Conservation (phyloP, 495 filamentous ascomycete species). For the Aspergillus bertholletiae region DNA sequence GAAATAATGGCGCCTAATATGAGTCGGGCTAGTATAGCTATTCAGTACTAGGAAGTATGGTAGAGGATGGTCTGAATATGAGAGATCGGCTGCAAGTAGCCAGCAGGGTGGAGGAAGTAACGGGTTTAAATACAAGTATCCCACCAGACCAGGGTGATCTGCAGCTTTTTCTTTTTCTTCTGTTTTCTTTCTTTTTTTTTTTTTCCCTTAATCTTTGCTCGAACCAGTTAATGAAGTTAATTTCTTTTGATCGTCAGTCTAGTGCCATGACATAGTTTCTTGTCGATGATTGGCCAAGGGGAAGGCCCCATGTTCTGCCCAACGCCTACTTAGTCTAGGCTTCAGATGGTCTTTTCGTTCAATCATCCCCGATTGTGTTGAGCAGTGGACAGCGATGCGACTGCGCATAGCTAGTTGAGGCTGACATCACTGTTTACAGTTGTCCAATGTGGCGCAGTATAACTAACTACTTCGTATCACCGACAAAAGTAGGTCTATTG, state of each 20-base stretch:
- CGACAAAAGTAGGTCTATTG: not conserved
- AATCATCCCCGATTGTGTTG: no score
- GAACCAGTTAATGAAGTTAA: not conserved
- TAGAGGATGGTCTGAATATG: no score
- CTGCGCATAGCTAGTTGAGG: not conserved
- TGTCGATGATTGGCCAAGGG: conserved; percentile 1
- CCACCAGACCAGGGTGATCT: not conserved
- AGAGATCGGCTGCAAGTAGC: not conserved
- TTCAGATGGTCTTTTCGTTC: no score
- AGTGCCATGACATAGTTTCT: conserved; percentile 9
- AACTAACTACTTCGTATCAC: no score
- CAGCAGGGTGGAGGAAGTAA: not conserved
- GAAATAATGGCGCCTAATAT: not conserved
- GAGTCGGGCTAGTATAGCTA: no score
- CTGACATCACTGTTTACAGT: no score
- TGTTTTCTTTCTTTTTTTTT: not conserved
- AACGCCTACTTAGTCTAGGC: conserved; percentile 3
- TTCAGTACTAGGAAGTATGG: no score
- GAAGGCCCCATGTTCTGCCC: conserved; percentile 1
- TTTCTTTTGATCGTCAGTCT: not conserved
- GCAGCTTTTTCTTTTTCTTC: not conserved
- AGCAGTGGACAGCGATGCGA: not conserved
- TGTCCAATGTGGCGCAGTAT: no score
- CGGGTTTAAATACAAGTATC: conserved; percentile 1
- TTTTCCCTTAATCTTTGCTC: not conserved